Evolutionary conservation across 352 stramenopile species (phyloP).

Genomic region (Phytophthora tubulina): DNA sequence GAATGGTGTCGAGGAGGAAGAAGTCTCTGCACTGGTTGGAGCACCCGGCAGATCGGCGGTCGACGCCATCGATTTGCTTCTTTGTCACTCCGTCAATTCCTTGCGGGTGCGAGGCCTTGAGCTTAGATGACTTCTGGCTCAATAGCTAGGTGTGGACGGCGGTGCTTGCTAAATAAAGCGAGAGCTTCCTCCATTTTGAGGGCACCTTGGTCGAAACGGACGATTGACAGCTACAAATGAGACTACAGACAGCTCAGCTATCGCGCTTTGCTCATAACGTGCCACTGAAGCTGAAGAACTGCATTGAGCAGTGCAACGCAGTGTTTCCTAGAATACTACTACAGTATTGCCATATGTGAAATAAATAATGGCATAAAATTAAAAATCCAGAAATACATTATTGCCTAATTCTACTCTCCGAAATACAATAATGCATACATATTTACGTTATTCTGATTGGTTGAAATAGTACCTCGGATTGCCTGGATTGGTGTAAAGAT

Average conservation of each 20-base stretch:
- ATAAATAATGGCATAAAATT: too few species aligned
- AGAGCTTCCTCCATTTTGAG: slow-evolving; percentile 13
- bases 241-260: background rate
- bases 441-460: too few species aligned
- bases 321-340: too few species aligned
- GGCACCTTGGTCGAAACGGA: slow-evolving; percentile 15
- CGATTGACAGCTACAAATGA: slow-evolving; percentile 9
- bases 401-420: too few species aligned
- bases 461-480: too few species aligned
- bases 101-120: background rate
- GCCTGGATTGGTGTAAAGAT: too few species aligned
- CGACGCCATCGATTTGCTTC: slow-evolving; percentile 18
- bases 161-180: slow-evolving; percentile 31
- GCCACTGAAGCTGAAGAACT: too few species aligned
- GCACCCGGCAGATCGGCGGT: slow-evolving; percentile 16
- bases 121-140: slow-evolving; percentile 18
- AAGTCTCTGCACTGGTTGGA: slow-evolving; percentile 4
- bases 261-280: too few species aligned
- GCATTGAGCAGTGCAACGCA: too few species aligned
- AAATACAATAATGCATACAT: too few species aligned
- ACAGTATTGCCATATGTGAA: too few species aligned
- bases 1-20: slow-evolving; percentile 12
- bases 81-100: slow-evolving; percentile 2
- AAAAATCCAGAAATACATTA: too few species aligned
- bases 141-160: background rate